Evolutionary conservation across 192 early-diverging fungal species (phyloP).

Genomic region (Phycomyces nitens): DNA sequence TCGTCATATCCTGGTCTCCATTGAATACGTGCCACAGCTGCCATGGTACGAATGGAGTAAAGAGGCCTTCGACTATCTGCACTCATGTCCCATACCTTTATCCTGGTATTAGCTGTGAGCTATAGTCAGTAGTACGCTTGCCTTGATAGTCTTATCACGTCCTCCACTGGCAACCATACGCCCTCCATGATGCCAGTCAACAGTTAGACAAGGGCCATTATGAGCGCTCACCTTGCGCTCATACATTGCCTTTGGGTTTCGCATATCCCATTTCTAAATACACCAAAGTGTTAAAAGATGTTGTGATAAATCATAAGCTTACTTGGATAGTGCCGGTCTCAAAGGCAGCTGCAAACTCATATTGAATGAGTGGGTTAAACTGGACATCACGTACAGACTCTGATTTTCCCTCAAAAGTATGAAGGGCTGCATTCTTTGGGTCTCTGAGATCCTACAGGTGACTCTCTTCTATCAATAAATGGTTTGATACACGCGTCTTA

Average conservation of each 20-base stretch:
- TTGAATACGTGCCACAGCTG: constrained; percentile 60
- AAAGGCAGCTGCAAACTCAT: constrained; percentile 76
- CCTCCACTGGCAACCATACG: constrained; percentile 72
- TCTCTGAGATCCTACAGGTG: constrained; percentile 65
- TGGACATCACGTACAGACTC: constrained; percentile 79
- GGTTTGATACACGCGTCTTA: neutral
- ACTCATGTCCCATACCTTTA: constrained; percentile 65
- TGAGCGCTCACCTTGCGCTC: constrained; percentile 71
- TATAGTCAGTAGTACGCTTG: constrained; percentile 12
- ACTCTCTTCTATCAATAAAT: neutral
- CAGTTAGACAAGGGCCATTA: constrained; percentile 62
- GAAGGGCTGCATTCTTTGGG: constrained; percentile 35
- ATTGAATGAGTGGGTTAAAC: constrained; percentile 57
- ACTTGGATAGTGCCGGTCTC: constrained; percentile 78
- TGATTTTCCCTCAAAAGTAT: constrained; percentile 70
- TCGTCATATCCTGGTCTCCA: constrained; percentile 67
- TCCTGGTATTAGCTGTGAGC: constrained; percentile 9
- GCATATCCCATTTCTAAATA: constrained; percentile 81
- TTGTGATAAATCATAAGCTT: constrained; percentile 12
- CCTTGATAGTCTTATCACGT: constrained; percentile 73
- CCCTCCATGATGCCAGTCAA: constrained; percentile 77
- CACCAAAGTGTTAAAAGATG: no score
- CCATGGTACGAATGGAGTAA: constrained; percentile 62
- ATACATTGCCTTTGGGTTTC: constrained; percentile 50
- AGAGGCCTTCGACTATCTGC: constrained; percentile 56